Conservation (phyloP, 352 stramenopile species). For the Aphanomyces astaci region DNA sequence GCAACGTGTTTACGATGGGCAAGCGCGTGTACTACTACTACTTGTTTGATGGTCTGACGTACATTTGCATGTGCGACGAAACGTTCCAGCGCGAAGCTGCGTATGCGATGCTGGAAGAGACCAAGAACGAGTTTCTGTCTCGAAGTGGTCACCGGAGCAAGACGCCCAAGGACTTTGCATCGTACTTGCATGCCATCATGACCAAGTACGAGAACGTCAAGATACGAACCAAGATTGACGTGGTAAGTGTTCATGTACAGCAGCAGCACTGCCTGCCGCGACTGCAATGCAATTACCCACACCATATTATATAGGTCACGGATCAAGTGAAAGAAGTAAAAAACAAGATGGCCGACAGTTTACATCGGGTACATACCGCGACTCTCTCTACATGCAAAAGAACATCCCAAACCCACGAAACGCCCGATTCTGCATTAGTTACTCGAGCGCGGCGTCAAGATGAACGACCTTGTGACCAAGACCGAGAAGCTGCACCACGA, state of each 20-base stretch:
- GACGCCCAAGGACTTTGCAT: conserved; percentile 47
- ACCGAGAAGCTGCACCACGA: conserved; percentile 93
- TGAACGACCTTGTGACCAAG: conserved; percentile 85
- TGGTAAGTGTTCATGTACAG: conserved; percentile 31
- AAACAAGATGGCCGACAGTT: conserved; percentile 98
- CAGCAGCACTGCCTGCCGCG: too few relatives aligned
- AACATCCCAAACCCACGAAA: too few relatives aligned
- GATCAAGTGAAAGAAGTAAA: conserved; percentile 98
- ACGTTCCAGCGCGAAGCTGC: conserved; percentile 66
- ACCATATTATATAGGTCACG: conserved; percentile 44
- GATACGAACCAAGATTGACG: conserved; percentile 62
- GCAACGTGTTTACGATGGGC: conserved; percentile 68
- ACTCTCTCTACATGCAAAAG: not conserved
- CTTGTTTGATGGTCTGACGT: conserved; percentile 57
- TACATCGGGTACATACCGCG: conserved; percentile 67
- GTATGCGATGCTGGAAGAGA: conserved; percentile 61
- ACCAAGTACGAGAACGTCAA: conserved; percentile 83
- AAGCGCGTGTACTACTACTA: conserved; percentile 81
- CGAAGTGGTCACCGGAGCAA: conserved; percentile 59
- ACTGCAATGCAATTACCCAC: too few relatives aligned
- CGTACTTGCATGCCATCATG: conserved; percentile 54
- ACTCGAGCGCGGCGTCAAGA: conserved; percentile 97
- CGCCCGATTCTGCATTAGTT: too few relatives aligned
- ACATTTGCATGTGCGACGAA: conserved; percentile 78
- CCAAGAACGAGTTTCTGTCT: conserved; percentile 52